Conservation (phyloP, 2,329 filamentous ascomycete genomes). For the Xylaria sp. region DNA sequence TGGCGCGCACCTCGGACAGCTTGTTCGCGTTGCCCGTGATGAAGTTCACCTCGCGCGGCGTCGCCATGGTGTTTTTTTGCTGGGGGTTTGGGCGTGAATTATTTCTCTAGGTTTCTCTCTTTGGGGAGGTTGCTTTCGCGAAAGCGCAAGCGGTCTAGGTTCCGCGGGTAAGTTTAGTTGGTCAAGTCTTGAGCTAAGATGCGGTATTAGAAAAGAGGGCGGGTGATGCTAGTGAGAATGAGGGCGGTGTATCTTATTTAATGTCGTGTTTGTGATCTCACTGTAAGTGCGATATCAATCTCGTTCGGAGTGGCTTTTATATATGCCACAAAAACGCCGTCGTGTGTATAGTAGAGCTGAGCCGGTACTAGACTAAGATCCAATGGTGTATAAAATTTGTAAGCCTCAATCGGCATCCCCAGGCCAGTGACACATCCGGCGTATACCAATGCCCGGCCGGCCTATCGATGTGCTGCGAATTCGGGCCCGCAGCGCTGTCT, state of each 20-base stretch:
- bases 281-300: neutral
- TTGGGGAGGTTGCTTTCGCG: neutral
- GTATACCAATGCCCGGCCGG: neutral
- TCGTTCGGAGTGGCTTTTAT: neutral
- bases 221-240: neutral
- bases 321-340: neutral
- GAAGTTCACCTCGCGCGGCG: slow-evolving; percentile 71
- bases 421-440: slow-evolving; percentile 30
- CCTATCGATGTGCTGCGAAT: slow-evolving; percentile 9
- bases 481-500: neutral
- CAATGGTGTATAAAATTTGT: slow-evolving; percentile 7
- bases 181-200: neutral
- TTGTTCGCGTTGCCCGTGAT: slow-evolving; percentile 98
- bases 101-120: neutral
- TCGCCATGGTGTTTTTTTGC: neutral
- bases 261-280: neutral
- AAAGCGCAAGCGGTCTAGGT: neutral
- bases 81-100: neutral
- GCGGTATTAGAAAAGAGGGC: neutral
- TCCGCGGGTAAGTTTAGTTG: neutral
- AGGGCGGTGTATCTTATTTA: neutral
- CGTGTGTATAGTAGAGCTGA: no score
- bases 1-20: slow-evolving; percentile 84
- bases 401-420: neutral
- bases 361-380: no score